Percentiles rank a stretch among this genome's conserved stretches.
These are phyloP conservation scores for Pyropia yezoensis DNA, from an alignment of 23 red algal genomes.

Conservation along the genomic window DNA sequence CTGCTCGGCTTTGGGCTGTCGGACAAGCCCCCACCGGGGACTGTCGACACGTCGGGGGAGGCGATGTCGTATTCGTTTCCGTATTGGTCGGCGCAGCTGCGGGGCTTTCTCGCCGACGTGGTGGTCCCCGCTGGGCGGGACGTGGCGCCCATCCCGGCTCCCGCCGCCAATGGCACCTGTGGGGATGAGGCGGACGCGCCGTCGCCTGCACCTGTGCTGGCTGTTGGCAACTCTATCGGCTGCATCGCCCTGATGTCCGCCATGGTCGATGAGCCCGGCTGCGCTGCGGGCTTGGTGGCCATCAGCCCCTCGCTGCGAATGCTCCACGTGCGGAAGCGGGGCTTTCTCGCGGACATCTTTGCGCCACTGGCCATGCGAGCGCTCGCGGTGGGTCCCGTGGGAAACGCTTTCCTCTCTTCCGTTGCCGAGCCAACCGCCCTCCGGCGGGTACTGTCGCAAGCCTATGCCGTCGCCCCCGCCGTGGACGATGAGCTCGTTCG, in stretches of 20 bases:
- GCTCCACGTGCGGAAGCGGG: constrained; percentile 78
- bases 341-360: constrained; percentile 34
- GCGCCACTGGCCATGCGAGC: constrained; percentile 59
- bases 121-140: constrained; percentile 1
- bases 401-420: constrained; percentile 48
- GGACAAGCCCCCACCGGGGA: constrained; percentile 55
- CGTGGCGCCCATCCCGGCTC: no score
- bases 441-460: constrained; percentile 39
- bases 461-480: constrained; percentile 55
- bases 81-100: constrained; percentile 71
- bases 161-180: no score
- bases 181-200: no score
- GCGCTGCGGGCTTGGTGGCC: constrained; percentile 32
- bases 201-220: constrained; percentile 15
- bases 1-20: constrained; percentile 90
- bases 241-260: constrained; percentile 70
- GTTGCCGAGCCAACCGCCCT: constrained; percentile 39
- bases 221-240: constrained; percentile 91
- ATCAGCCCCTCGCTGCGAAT: constrained; percentile 74
- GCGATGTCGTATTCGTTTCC: constrained; percentile 74
- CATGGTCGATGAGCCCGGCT: constrained; percentile 24
- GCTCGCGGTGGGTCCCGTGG: constrained; percentile 37
- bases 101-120: constrained; percentile 39
- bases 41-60: constrained; percentile 9
- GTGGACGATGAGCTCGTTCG: constrained; percentile 70